Percentiles rank a stretch among this genome's conserved stretches.
Evolutionary conservation across 129 eudicot species (phyloP).

Genomic region (Pittosporum tobira): DNA sequence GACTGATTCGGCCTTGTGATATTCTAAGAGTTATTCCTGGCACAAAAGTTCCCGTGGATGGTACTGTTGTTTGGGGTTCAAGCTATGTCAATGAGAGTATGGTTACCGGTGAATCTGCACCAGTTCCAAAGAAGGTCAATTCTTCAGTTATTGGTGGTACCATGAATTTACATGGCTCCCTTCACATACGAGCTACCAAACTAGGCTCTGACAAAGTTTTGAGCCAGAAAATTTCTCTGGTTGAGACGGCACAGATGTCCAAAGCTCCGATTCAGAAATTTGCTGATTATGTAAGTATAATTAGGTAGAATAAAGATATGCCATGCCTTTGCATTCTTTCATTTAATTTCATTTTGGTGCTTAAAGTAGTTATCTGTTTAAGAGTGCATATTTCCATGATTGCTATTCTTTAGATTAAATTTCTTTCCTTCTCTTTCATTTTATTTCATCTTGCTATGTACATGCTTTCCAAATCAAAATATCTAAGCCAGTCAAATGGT

Average conservation of each 20-base stretch:
- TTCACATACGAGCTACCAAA: conserved; percentile 80
- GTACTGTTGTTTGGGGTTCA: conserved; percentile 82
- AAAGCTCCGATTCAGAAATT: conserved; percentile 97
- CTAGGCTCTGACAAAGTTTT: conserved; percentile 87
- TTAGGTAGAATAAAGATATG: not conserved
- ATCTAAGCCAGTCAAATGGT: not conserved
- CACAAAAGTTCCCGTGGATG: conserved; percentile 85
- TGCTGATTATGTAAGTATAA: conserved; percentile 75
- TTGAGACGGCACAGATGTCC: conserved; percentile 98
- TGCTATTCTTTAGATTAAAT: not conserved
- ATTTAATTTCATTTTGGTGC: not conserved
- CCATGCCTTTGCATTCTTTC: not conserved
- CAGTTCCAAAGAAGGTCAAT: conserved; percentile 68
- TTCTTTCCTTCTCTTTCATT: not conserved
- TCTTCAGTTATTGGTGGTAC: conserved; percentile 85
- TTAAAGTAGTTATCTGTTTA: not conserved
- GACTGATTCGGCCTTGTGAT: conserved; percentile 89
- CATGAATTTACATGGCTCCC: conserved; percentile 80
- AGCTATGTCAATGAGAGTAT: conserved; percentile 93
- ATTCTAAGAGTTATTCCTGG: conserved; percentile 87
- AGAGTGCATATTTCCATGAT: not conserved
- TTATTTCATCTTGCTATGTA: not conserved
- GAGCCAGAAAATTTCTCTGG: conserved; percentile 90
- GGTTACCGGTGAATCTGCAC: conserved; percentile 98
- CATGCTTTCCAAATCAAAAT: not conserved